Evolutionary conservation across 768 basidiomycete species (phyloP).

Genomic region (Tylopilus balloui): DNA sequence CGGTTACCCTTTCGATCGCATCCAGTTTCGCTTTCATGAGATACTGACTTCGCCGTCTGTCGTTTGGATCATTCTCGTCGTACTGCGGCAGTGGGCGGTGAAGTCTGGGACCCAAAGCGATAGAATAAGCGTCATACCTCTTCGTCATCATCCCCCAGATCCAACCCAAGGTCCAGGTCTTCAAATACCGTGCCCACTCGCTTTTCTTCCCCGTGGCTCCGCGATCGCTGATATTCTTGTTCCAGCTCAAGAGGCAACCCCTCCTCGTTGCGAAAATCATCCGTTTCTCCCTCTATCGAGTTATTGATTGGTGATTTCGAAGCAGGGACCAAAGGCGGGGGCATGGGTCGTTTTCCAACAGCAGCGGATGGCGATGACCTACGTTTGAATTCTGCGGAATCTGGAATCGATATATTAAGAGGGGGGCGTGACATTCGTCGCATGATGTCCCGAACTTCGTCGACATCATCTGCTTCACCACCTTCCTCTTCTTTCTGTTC

Average conservation of each 20-base stretch:
- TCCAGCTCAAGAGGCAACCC: slow-evolving; percentile 26
- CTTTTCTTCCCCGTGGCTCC: slow-evolving; percentile 40
- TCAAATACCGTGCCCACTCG: slow-evolving; percentile 45
- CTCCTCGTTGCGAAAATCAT: slow-evolving; percentile 15
- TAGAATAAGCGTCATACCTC: slow-evolving; percentile 32
- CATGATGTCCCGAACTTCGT: slow-evolving; percentile 35
- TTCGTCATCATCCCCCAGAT: slow-evolving; percentile 39
- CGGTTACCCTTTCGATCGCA: slow-evolving; percentile 66
- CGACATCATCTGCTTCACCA: slow-evolving; percentile 31
- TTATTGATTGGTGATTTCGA: slow-evolving; percentile 32
- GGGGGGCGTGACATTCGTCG: slow-evolving; percentile 38
- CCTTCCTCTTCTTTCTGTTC: slow-evolving; percentile 26
- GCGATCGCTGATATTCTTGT: slow-evolving; percentile 25
- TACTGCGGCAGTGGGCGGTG: slow-evolving; percentile 39
- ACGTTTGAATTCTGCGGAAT: slow-evolving; percentile 34
- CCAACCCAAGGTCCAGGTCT: slow-evolving; percentile 42
- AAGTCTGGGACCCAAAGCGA: slow-evolving; percentile 8
- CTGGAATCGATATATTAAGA: slow-evolving; percentile 36
- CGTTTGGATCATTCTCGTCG: slow-evolving; percentile 68
- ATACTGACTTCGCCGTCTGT: slow-evolving; percentile 69
- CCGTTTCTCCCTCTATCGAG: slow-evolving; percentile 25
- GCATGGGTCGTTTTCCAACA: slow-evolving; percentile 41
- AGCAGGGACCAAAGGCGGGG: slow-evolving; percentile 55
- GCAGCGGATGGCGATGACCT: slow-evolving; percentile 35
- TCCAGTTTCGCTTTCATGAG: slow-evolving; percentile 73